These are phyloP conservation scores for Lachancea dasiensis DNA, from an alignment of 805 yeast species.

Conservation along the genomic window DNA sequence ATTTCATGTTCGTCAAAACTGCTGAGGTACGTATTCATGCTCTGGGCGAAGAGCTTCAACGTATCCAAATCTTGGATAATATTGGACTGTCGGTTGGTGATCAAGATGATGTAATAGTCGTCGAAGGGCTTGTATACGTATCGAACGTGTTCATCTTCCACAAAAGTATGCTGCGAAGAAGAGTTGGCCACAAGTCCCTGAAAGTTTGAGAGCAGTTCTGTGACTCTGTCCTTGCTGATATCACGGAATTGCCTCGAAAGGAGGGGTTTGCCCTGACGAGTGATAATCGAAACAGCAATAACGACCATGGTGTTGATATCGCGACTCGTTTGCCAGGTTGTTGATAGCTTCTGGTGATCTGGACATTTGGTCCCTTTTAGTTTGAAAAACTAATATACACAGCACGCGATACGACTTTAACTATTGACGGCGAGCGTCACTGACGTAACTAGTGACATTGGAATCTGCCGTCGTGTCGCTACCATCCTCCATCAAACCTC, in stretches of 20 bases:
- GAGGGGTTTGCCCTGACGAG: slow-evolving; percentile 88
- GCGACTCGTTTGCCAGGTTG: neutral
- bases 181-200: slow-evolving; percentile 68
- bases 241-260: slow-evolving; percentile 90
- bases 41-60: slow-evolving; percentile 74
- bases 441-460: neutral
- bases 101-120: slow-evolving; percentile 81
- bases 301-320: slow-evolving; percentile 46
- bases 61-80: slow-evolving; percentile 94
- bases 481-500: too few relatives aligned
- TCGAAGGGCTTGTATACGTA: slow-evolving; percentile 95
- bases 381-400: slow-evolving; percentile 1
- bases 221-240: slow-evolving; percentile 74
- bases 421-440: too few relatives aligned
- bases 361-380: neutral
- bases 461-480: too few relatives aligned
- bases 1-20: slow-evolving; percentile 77
- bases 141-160: slow-evolving; percentile 86
- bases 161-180: slow-evolving; percentile 81
- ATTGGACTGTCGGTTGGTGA: slow-evolving; percentile 86
- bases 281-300: slow-evolving; percentile 90
- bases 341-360: neutral
- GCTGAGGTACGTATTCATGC: slow-evolving; percentile 68
- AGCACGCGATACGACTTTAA: too few relatives aligned
- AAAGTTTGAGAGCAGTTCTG: slow-evolving; percentile 78